These are phyloP conservation scores for Aspergillus brunneoviolaceus DNA, from an alignment of 2,329 filamentous ascomycete genomes.

Conservation along the genomic window DNA sequence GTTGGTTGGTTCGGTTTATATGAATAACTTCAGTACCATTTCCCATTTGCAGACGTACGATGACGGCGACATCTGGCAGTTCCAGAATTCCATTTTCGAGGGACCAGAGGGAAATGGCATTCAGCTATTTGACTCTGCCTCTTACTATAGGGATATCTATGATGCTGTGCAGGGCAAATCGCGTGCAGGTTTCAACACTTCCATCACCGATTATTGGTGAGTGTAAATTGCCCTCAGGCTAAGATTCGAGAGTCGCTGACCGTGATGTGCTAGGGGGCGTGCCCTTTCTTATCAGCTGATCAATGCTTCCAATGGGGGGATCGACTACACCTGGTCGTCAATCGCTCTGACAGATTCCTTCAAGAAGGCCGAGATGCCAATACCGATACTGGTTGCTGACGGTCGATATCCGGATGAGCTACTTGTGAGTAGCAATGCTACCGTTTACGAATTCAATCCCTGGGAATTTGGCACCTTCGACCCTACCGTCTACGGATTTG, in stretches of 20 bases:
- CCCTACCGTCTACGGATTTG: slow-evolving; percentile 68
- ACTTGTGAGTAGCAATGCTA: slow-evolving; percentile 67
- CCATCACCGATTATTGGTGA: slow-evolving; percentile 82
- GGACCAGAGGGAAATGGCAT: slow-evolving; percentile 39
- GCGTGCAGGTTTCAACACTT: slow-evolving; percentile 64
- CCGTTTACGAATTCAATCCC: slow-evolving; percentile 72
- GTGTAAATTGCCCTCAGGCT: not conserved
- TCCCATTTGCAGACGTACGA: slow-evolving; percentile 19
- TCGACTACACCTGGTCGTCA: slow-evolving; percentile 76
- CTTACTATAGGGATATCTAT: slow-evolving; percentile 63
- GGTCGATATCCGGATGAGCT: slow-evolving; percentile 60
- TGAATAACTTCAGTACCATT: slow-evolving; percentile 75
- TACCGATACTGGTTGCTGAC: slow-evolving; percentile 70
- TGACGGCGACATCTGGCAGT: slow-evolving; percentile 28
- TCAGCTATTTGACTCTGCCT: slow-evolving; percentile 47
- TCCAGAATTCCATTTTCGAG: slow-evolving; percentile 50
- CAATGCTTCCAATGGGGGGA: slow-evolving; percentile 70
- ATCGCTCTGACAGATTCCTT: slow-evolving; percentile 64
- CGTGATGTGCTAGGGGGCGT: slow-evolving; percentile 53
- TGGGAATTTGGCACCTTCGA: slow-evolving; percentile 76
- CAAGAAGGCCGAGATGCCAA: slow-evolving; percentile 59
- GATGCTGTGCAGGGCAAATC: slow-evolving; percentile 61
- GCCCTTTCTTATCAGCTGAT: slow-evolving; percentile 80
- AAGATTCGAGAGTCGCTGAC: not conserved
- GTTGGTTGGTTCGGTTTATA: slow-evolving; percentile 77